phyloP scores from a whole-genome alignment of 768 basidiomycete genomes.

The Candolleomyces efflorescens region DNA sequence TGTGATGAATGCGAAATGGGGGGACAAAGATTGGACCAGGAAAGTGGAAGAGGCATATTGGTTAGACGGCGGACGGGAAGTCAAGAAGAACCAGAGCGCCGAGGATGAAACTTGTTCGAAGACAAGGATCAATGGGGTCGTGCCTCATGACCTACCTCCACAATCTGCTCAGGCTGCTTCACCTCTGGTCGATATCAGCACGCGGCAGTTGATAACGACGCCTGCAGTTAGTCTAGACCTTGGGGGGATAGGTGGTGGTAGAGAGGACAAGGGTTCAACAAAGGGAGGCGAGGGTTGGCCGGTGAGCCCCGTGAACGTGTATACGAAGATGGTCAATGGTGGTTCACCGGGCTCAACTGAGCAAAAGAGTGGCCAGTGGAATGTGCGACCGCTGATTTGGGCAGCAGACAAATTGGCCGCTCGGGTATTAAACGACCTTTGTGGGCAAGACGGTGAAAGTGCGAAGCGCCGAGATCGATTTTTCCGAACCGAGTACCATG shows the following conservation, averaged over 20 bases:
- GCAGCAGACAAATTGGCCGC: slow-evolving; percentile 22
- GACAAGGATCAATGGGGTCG: slow-evolving; percentile 1
- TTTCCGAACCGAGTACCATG: slow-evolving; percentile 78
- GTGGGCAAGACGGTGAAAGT: slow-evolving; percentile 27
- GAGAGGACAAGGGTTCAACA: background rate
- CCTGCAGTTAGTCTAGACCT: background rate
- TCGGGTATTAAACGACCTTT: slow-evolving; percentile 22
- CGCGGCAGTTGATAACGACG: slow-evolving; percentile 1
- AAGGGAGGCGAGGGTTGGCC: background rate
- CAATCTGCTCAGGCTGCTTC: background rate
- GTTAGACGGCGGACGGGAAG: slow-evolving; percentile 28
- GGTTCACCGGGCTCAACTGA: background rate
- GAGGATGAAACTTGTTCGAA: background rate
- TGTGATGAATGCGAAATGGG: slow-evolving; percentile 65
- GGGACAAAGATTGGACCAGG: slow-evolving; percentile 76
- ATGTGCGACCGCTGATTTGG: background rate
- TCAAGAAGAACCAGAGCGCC: background rate
- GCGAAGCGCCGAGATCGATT: slow-evolving; percentile 43
- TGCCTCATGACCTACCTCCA: background rate
- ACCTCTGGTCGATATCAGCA: background rate
- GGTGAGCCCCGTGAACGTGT: background rate
- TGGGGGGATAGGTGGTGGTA: slow-evolving; percentile 1
- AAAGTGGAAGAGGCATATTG: slow-evolving; percentile 84
- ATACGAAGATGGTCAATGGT: background rate
- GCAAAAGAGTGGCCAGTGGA: background rate